phyloP scores from a whole-genome alignment of 768 basidiomycete genomes.

The Hygrophoropsis aurantiaca region DNA sequence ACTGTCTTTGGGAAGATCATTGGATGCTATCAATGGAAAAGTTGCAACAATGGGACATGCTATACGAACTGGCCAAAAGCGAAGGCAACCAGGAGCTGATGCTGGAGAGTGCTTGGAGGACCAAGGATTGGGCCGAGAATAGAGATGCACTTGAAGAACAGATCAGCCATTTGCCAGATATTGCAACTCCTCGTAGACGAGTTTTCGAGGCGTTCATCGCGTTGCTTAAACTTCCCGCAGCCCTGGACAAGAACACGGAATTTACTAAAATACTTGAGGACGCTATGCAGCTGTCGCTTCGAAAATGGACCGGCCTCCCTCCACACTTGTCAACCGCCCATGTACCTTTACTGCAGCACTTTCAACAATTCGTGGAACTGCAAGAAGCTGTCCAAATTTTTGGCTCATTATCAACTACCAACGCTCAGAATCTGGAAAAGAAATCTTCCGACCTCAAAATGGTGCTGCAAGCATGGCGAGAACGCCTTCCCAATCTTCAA shows the following conservation, averaged over 20 bases:
- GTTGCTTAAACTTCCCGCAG: slow-evolving; percentile 79
- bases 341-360: slow-evolving; percentile 92
- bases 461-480: slow-evolving; percentile 96
- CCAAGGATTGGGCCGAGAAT: slow-evolving; percentile 87
- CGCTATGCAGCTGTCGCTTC: slow-evolving; percentile 92
- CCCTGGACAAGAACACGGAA: slow-evolving; percentile 81
- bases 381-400: slow-evolving; percentile 96
- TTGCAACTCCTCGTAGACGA: slow-evolving; percentile 90
- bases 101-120: slow-evolving; percentile 94
- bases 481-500: slow-evolving; percentile 90
- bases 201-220: slow-evolving; percentile 97
- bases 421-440: slow-evolving; percentile 85
- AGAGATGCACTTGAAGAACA: slow-evolving; percentile 77
- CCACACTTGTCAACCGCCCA: slow-evolving; percentile 87
- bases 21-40: slow-evolving; percentile 97
- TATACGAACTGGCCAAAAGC: slow-evolving; percentile 85
- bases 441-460: slow-evolving; percentile 94
- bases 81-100: slow-evolving; percentile 91
- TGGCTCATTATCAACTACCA: slow-evolving; percentile 84
- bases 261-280: slow-evolving; percentile 91
- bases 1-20: slow-evolving; percentile 98
- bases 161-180: slow-evolving; percentile 77
- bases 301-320: slow-evolving; percentile 94
- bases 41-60: slow-evolving; percentile 95
- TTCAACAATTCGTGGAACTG: slow-evolving; percentile 98